These are phyloP conservation scores for Lizonia empirigonia DNA, from an alignment of 2,329 filamentous ascomycete species.

Conservation along the genomic window DNA sequence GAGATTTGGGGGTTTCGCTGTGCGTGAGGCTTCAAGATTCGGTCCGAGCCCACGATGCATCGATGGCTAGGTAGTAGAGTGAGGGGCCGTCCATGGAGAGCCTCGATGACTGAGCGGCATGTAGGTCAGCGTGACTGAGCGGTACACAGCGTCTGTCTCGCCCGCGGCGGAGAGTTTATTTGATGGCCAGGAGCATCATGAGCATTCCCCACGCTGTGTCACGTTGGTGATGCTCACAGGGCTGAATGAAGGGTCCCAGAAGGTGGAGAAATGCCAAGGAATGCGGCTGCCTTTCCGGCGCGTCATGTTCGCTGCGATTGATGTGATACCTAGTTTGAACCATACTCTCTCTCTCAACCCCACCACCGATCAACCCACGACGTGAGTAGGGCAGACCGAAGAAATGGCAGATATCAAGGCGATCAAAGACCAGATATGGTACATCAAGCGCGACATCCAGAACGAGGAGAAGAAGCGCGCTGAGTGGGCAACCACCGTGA, in stretches of 20 bases:
- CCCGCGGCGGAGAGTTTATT: background rate
- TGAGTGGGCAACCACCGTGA: conserved; percentile 26
- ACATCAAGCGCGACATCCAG: conserved; percentile 32
- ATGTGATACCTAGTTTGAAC: no score
- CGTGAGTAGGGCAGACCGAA: background rate
- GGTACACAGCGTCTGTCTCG: background rate
- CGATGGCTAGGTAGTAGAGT: background rate
- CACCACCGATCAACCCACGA: background rate
- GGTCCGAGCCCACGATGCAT: conserved; percentile 7
- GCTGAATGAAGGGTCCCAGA: conserved; percentile 21
- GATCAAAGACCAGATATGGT: conserved; percentile 35
- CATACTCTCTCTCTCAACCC: background rate
- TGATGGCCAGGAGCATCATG: background rate
- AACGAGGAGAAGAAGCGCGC: conserved; percentile 27
- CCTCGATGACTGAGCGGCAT: background rate
- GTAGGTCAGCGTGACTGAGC: conserved; percentile 7
- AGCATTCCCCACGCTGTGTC: conserved; percentile 5
- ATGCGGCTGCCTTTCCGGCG: conserved; percentile 12
- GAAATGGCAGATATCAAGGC: conserved; percentile 36
- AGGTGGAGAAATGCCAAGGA: conserved; percentile 22
- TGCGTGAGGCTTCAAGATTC: background rate
- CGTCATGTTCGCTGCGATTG: conserved; percentile 23
- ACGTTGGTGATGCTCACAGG: conserved; percentile 13
- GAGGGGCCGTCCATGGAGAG: background rate
- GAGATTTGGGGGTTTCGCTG: background rate